phyloP scores from a whole-genome alignment of 1,284 basidiomycete species.

The Fistulinella cinereoalba region DNA sequence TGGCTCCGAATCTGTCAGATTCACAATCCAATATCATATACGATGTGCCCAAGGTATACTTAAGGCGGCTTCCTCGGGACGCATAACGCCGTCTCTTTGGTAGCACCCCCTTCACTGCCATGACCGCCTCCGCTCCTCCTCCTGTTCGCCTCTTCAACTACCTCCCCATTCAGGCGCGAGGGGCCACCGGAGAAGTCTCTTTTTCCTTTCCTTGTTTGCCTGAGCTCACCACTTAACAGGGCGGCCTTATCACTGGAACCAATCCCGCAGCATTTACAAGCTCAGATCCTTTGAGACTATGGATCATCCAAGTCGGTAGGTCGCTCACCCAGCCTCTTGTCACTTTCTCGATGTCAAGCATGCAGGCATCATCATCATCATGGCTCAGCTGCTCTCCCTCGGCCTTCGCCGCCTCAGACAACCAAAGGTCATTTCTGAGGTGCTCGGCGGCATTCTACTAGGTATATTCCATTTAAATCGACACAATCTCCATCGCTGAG shows the following conservation, averaged over 20 bases:
- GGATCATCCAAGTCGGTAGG: slow-evolving; percentile 67
- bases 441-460: slow-evolving; percentile 72
- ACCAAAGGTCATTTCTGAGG: slow-evolving; percentile 74
- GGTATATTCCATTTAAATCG: slow-evolving; percentile 31
- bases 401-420: slow-evolving; percentile 57
- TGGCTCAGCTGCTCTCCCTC: slow-evolving; percentile 61
- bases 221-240: slow-evolving; percentile 31
- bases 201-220: neutral
- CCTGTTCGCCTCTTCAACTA: neutral
- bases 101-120: neutral
- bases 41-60: too few relatives aligned
- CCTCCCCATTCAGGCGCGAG: slow-evolving; percentile 7
- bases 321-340: neutral
- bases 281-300: slow-evolving; percentile 62
- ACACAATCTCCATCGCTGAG: neutral
- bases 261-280: slow-evolving; percentile 54
- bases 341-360: neutral
- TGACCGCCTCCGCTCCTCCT: slow-evolving; percentile 6
- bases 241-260: slow-evolving; percentile 50
- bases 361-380: slow-evolving; percentile 59
- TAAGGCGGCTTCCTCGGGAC: neutral
- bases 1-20: too few relatives aligned
- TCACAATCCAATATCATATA: too few relatives aligned
- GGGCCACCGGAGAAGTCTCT: slow-evolving; percentile 21
- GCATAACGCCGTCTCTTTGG: neutral